Percentiles rank a stretch among this genome's conserved stretches.
phyloP scores from a whole-genome alignment of 176 grass and related monocot species.

The Aechmea fasciata region DNA sequence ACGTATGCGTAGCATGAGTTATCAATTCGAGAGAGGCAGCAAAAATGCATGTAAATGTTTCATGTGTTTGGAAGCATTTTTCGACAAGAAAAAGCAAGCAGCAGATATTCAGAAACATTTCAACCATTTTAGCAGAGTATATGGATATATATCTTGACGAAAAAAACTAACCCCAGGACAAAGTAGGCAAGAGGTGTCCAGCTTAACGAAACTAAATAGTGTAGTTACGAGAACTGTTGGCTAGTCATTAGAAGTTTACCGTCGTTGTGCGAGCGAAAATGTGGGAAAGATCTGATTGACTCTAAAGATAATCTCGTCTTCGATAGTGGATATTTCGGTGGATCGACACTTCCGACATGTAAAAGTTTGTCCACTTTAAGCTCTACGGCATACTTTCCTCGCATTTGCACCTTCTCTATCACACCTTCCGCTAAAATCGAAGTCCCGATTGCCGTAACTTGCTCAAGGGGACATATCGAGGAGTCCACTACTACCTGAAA shows the following conservation, averaged over 20 bases:
- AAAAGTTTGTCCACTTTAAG: slow-evolving; percentile 52
- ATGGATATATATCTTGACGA: too few species aligned
- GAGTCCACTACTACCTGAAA: slow-evolving; percentile 48
- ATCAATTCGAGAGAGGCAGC: not conserved
- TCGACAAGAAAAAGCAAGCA: too few species aligned
- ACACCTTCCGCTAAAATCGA: slow-evolving; percentile 43
- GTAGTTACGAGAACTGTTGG: too few species aligned
- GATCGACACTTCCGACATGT: slow-evolving; percentile 37
- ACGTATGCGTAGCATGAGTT: not conserved
- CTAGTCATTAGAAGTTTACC: slow-evolving; percentile 16
- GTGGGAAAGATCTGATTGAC: slow-evolving; percentile 27
- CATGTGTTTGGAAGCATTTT: too few species aligned
- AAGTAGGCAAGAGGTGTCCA: too few species aligned
- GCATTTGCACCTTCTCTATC: slow-evolving; percentile 23
- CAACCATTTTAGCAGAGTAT: too few species aligned
- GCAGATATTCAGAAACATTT: too few species aligned
- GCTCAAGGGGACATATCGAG: slow-evolving; percentile 30
- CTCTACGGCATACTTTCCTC: slow-evolving; percentile 22
- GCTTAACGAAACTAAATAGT: too few species aligned
- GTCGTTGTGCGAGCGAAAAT: slow-evolving; percentile 35
- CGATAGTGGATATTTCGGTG: slow-evolving; percentile 31
- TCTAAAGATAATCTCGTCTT: slow-evolving; percentile 28
- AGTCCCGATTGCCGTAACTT: slow-evolving; percentile 31
- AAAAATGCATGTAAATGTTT: not conserved
- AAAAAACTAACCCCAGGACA: too few species aligned